These are phyloP conservation scores for Pseudotulostoma volvatum DNA, from an alignment of 495 filamentous ascomycete species.

Conservation along the genomic window DNA sequence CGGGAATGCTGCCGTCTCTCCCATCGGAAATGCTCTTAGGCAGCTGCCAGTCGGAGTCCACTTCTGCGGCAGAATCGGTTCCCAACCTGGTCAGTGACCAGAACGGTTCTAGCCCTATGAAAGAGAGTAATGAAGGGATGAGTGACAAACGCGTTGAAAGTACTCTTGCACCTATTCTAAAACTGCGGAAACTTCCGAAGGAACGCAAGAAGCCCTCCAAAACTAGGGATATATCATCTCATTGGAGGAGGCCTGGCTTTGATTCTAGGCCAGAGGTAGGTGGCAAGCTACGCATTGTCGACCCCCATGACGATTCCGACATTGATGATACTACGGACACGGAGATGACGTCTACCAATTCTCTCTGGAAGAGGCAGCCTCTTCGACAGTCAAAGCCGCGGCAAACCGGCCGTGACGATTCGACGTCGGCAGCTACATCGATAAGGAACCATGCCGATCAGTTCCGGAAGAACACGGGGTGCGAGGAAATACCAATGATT, in stretches of 20 bases:
- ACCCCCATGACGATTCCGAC: not conserved
- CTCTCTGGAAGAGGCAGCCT: not conserved
- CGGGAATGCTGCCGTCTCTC: slow-evolving; percentile 38
- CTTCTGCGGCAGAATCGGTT: slow-evolving; percentile 1
- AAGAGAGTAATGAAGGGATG: not conserved
- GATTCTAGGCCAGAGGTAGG: not conserved
- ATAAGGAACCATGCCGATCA: too few relatives aligned
- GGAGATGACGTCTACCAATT: not conserved
- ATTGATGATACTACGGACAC: not conserved
- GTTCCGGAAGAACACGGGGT: too few relatives aligned
- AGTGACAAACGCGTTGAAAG: slow-evolving; percentile 8
- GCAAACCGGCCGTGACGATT: too few relatives aligned
- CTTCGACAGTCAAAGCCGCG: not conserved
- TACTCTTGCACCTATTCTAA: not conserved
- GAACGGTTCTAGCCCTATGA: too few relatives aligned
- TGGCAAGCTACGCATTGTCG: not conserved
- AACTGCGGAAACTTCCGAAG: not conserved
- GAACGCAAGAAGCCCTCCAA: not conserved
- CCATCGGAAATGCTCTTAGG: slow-evolving; percentile 42
- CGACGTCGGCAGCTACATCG: too few relatives aligned
- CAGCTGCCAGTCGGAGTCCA: slow-evolving; percentile 9
- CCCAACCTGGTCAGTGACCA: too few relatives aligned
- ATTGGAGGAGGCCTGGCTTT: not conserved
- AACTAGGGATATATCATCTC: not conserved
- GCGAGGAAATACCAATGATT: too few relatives aligned